Evolutionary conservation across 2,329 filamentous ascomycete species (phyloP).

Genomic region (Fusarium neocosmosporiellum): DNA sequence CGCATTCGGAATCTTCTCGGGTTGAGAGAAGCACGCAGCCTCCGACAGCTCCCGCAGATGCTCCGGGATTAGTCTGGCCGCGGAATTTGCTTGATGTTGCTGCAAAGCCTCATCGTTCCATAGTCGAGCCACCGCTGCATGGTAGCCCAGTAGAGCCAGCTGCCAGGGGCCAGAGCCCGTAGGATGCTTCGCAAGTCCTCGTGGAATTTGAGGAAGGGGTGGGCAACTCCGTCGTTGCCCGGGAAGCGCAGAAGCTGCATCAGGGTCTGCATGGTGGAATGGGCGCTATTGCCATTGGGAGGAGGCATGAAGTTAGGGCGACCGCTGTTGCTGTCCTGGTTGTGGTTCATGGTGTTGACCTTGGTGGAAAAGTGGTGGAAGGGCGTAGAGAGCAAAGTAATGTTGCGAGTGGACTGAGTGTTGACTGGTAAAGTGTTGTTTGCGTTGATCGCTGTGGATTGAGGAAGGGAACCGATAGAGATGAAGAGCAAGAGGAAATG

Average conservation of each 20-base stretch:
- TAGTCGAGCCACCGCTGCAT: background rate
- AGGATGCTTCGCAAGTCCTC: background rate
- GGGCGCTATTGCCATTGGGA: background rate
- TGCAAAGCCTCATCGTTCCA: background rate
- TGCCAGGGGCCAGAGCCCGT: background rate
- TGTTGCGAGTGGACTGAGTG: background rate
- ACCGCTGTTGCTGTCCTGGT: background rate
- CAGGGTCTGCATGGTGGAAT: background rate
- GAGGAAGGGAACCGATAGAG: background rate
- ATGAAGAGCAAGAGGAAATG: background rate
- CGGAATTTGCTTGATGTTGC: background rate
- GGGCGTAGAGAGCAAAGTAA: background rate
- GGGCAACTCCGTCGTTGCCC: background rate
- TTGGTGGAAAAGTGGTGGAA: background rate
- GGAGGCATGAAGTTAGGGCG: background rate
- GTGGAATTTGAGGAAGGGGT: background rate
- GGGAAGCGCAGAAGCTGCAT: background rate
- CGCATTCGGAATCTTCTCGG: background rate
- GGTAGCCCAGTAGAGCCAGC: background rate
- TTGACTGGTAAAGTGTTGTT: background rate
- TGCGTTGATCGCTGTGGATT: background rate
- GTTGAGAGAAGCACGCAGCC: background rate
- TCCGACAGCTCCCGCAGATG: fast-evolving
- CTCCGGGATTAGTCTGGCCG: background rate
- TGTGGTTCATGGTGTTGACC: background rate